Base-by-base conservation (phyloP, 805 yeast genomes). In the Spathaspora gorwiae region DNA sequence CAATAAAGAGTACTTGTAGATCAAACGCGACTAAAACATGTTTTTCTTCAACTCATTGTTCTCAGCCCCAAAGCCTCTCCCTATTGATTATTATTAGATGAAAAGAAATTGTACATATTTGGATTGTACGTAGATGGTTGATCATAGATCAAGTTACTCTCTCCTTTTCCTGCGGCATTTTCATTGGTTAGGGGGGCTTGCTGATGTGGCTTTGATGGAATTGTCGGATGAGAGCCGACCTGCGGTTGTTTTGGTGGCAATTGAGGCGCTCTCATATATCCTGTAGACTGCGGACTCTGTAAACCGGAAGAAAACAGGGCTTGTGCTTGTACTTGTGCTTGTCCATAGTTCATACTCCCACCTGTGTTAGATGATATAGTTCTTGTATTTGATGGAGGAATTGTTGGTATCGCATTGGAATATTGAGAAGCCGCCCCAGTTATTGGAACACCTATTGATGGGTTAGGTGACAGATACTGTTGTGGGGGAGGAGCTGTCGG, bases 61-160 rank as follows among this genome's bases (percentile, higher is more conserved):
- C 5, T 19, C 24, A 19, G 24, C 24, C 5, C 24, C 5, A 19
- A 19, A 19, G 24, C 24, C 24, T 19, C 24, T 5, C 5, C 24
- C 24, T 19, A 19, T 19, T 19, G 24, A 19, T 5, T 19, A 19
- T 19, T 19, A 19, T 19, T 19, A 19, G 24, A 29, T n/a, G 66
- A 60, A 45, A 72, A 71, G 44, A 63, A 68, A 41, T 68, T 64
- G 49, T 75, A 75, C 71, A 73, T 69, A 46, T 72, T 64, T 2
- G 79, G 76, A 50, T 70, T 69, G 52, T 74, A 74, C 2, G 71
- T 66, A 0, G 79, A 73, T 1, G 79, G 79, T 41, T 62, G 65
- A 40, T 62, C 62, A 42, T 62, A 62, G 31, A 62, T 62, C 43
- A 60, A 53, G 31, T 49, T 50, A 40, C 40, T 39, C 26, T 45